A percentile compares a stretch with the other conserved stretches of the same genome.
These are phyloP conservation scores for Annulohypoxylon bovei DNA, from an alignment of 495 filamentous ascomycete species.

Conservation along the genomic window DNA sequence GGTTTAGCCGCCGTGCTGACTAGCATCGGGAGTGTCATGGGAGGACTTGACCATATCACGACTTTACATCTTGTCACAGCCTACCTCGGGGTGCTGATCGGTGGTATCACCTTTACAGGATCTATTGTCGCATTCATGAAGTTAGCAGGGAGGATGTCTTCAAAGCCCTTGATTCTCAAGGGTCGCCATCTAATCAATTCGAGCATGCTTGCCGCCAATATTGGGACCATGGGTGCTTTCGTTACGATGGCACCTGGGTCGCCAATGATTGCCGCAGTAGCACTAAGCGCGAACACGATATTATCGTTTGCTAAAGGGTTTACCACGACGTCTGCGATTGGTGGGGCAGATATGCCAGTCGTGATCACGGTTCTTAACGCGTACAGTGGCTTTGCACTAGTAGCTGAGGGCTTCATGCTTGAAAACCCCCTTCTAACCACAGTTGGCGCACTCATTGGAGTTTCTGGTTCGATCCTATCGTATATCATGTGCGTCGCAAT, in stretches of 20 bases:
- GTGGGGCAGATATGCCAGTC: conserved; percentile 88
- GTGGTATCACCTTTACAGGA: conserved; percentile 84
- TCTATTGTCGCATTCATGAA: conserved; percentile 85
- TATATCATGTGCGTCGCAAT: conserved; percentile 86
- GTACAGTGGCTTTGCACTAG: conserved; percentile 83
- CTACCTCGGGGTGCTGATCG: conserved; percentile 82
- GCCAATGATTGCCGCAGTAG: conserved; percentile 76
- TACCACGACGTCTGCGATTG: conserved; percentile 83
- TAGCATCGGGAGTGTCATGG: conserved; percentile 82
- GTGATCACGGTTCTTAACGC: conserved; percentile 88
- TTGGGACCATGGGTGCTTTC: conserved; percentile 82
- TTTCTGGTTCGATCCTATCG: conserved; percentile 81
- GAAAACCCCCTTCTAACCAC: conserved; percentile 81
- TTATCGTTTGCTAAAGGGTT: conserved; percentile 84
- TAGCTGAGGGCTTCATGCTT: conserved; percentile 89
- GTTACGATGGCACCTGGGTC: conserved; percentile 77
- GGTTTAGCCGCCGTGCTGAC: conserved; percentile 84
- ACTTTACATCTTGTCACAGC: conserved; percentile 80
- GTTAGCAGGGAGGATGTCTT: conserved; percentile 79
- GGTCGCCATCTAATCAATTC: conserved; percentile 77
- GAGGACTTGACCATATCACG: conserved; percentile 69
- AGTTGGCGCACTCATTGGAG: conserved; percentile 82
- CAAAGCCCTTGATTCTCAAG: conserved; percentile 71
- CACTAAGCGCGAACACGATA: conserved; percentile 74
- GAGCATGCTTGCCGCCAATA: conserved; percentile 73